Evolutionary conservation across 345 rosid species (phyloP), one percentile per base, ranked within the genome.

Genomic region (Diplotaxis tenuifolia): DNA sequence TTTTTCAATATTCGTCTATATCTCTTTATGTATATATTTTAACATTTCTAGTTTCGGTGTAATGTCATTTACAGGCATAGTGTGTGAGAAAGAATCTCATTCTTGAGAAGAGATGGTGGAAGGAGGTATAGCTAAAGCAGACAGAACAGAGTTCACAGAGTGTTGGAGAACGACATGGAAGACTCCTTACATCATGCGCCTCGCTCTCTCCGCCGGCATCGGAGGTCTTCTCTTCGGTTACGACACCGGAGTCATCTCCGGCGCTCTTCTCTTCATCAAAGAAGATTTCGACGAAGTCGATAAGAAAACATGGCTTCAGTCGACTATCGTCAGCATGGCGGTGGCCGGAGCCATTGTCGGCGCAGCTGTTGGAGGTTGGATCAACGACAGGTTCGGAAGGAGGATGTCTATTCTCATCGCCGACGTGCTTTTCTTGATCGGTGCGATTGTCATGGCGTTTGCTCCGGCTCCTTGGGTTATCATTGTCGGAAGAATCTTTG

Each of bases 211-310:
- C 0, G 99, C 98, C 0, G 99, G 98, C 20, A 85, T 96, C 60
- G 99, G 99, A 18, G 98, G 99, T 10, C 84, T 96, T 53, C 86
- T 90, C 61, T 96, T 96, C 62, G 99, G 99, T 1, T 96, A 96
- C 68, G 99, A 96, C 65, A 96, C 99, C 21, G 99, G 98, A 70
- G 99, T 96, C 38, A 92, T 90, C 15, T 96, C 99, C 0, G 98
- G 96, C 5, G 97, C 99, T 3, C 74, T 92, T 50, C 92, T 96
- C 38, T 92, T 84, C 76, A 92, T 92, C 20, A 80, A 61, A 9
- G 97, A 92, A 0, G 98, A 92, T 42, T 92, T 90, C 21, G 80
- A 84, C 7, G 78, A 76, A 0, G 97, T 92, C 19, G 83, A 86
- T 14, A 80, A 50, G 72, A 89, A 81, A 62, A 89, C 98, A 52